Percentiles rank a stretch among this genome's conserved stretches.
These are phyloP conservation scores for Pseudozyma sp. DNA, from an alignment of 1,284 basidiomycete genomes.

Conservation along the genomic window DNA sequence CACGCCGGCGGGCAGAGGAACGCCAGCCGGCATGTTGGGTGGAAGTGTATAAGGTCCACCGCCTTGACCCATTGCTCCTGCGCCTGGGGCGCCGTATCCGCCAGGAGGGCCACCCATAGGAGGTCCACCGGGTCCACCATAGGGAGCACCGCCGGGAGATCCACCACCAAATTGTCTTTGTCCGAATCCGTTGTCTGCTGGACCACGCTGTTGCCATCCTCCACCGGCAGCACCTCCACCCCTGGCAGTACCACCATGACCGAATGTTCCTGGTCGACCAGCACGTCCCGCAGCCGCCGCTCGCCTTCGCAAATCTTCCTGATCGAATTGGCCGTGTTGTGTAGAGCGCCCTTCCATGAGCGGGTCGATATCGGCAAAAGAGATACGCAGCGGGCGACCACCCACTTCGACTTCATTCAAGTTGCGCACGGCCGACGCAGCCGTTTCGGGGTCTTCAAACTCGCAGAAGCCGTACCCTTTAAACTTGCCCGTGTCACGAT, in stretches of 20 bases:
- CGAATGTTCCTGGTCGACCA: constrained; percentile 47
- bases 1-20: constrained; percentile 79
- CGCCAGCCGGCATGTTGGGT: constrained; percentile 80
- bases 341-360: constrained; percentile 63
- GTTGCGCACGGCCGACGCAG: constrained; percentile 84
- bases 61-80: constrained; percentile 47
- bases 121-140: constrained; percentile 18
- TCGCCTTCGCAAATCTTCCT: constrained; percentile 43
- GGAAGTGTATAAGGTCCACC: constrained; percentile 71
- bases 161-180: constrained; percentile 26
- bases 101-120: constrained; percentile 24
- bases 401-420: constrained; percentile 82
- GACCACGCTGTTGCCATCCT: constrained; percentile 37
- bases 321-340: constrained; percentile 59
- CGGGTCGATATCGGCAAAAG: constrained; percentile 74
- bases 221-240: constrained; percentile 19
- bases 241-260: constrained; percentile 29
- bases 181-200: constrained; percentile 29
- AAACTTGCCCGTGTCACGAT: constrained; percentile 92
- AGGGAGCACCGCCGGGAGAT: not conserved
- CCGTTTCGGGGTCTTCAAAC: constrained; percentile 94
- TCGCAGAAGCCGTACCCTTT: constrained; percentile 98
- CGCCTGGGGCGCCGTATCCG: constrained; percentile 26
- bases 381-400: constrained; percentile 84
- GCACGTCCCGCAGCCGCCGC: constrained; percentile 41